These are phyloP conservation scores for Starmerella bombicola DNA, from an alignment of 805 yeast genomes.

Conservation along the genomic window DNA sequence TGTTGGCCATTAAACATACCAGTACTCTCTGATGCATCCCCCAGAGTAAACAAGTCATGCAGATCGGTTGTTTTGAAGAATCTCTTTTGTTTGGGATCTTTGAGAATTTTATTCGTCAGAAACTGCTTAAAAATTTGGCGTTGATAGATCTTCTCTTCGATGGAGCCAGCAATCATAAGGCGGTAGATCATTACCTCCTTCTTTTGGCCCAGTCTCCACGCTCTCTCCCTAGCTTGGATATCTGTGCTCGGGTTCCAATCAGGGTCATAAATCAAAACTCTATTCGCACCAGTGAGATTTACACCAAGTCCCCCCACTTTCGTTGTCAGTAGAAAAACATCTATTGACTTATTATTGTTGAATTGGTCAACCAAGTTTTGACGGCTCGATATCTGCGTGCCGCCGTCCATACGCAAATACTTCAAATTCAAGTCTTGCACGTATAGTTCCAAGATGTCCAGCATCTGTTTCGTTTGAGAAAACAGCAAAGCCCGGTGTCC, in stretches of 20 bases:
- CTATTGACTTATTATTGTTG: constrained; percentile 45
- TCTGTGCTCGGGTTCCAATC: constrained; percentile 99
- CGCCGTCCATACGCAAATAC: constrained; percentile 86
- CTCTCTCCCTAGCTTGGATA: constrained; percentile 90
- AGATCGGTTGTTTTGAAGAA: constrained; percentile 87
- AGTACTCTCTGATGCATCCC: constrained; percentile 58
- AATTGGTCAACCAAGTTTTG: constrained; percentile 73
- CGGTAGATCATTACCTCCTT: constrained; percentile 83
- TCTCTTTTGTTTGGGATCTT: constrained; percentile 88
- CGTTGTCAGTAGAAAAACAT: constrained; percentile 74
- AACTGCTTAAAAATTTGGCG: constrained; percentile 94
- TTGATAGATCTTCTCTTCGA: constrained; percentile 93
- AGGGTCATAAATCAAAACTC: constrained; percentile 90
- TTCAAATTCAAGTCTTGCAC: constrained; percentile 35
- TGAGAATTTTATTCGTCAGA: constrained; percentile 79
- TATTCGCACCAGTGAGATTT: constrained; percentile 84
- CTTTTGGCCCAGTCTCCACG: constrained; percentile 94
- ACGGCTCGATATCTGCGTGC: constrained; percentile 65
- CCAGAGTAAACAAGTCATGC: constrained; percentile 77
- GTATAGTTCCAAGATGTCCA: constrained; percentile 69
- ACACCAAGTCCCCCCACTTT: constrained; percentile 95
- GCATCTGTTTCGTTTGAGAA: constrained; percentile 89
- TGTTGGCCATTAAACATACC: constrained; percentile 38
- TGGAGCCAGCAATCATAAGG: constrained; percentile 85
- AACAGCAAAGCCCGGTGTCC: constrained; percentile 74